Evolutionary conservation across 495 filamentous ascomycete species (phyloP), one percentile per base, ranked within the genome.

Genomic region (Pseudevernia furfuracea): DNA sequence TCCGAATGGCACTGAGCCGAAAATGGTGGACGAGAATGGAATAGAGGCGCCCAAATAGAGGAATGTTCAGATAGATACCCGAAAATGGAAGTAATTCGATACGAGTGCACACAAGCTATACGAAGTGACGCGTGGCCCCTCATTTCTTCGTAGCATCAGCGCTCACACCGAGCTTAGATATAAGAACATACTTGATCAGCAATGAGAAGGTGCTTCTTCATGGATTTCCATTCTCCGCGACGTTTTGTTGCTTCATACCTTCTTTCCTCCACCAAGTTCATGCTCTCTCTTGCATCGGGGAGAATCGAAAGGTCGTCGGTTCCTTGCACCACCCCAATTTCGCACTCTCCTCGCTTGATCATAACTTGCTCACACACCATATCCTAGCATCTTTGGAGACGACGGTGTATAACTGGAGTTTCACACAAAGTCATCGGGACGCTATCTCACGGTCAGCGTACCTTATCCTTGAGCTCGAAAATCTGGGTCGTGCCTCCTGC

Each of bases 61-160:
- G 28, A 46, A 25, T 37, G 7, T 14, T 11, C 19, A 63, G 46
- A 32, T 58, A 63, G 52, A 63, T 43, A 36, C 38, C 52, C 44
- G n/a, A 25, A 52, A 58, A 19, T 4, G 36, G 11, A 34, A 25
- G 55, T 14, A 8, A 6, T 58, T 36, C 55, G 43, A 46, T 46
- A n/a, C 7, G 43, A 38, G 4, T n/a, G 10, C 28, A 23, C n/a
- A 19, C 23, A 19, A n/a, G 19, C 17, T 57, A 39, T n/a, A 37
- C 32, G 11, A n/a, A 14, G 1, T 53, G 28, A 53, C 49, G 28
- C 25, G 49, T 53, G 4, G 25, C 14, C 12, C 14, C 11, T 30
- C 49, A 32, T 19, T 17, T 30, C 3, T 30, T 32, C 25, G 49
- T 53, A 53, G 25, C 8, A 32, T 49, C 28, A 49, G 23, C 23